Evolutionary conservation across 2,329 filamentous ascomycete species (phyloP).

Genomic region (Fusarium temperatum): DNA sequence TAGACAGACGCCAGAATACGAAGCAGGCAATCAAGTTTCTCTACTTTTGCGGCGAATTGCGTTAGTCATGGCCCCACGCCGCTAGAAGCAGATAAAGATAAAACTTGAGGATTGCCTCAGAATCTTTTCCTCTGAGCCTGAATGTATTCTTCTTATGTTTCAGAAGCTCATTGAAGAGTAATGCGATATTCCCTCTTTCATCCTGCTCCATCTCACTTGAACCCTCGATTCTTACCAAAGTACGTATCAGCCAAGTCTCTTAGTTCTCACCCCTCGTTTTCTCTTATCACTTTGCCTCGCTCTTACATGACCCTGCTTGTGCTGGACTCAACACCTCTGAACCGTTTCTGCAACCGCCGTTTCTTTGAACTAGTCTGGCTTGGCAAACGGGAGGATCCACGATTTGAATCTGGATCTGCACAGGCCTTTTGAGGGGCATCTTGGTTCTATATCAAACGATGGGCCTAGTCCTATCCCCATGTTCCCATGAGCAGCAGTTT

Average conservation of each 20-base stretch:
- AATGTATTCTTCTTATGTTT: not conserved
- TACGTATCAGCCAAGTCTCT: slow-evolving; percentile 6
- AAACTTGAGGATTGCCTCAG: slow-evolving; percentile 4
- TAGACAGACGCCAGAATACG: not conserved
- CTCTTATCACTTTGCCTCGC: slow-evolving; percentile 9
- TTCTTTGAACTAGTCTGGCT: not conserved
- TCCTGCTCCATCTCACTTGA: not conserved
- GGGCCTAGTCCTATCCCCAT: slow-evolving; percentile 21
- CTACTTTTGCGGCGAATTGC: not conserved
- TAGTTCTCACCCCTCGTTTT: not conserved
- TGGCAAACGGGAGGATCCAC: slow-evolving; percentile 2
- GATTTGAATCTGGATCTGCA: slow-evolving; percentile 25
- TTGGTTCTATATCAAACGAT: slow-evolving; percentile 23
- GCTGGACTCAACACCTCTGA: not conserved
- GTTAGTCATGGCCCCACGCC: slow-evolving; percentile 20
- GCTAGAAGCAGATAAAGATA: slow-evolving; percentile 14
- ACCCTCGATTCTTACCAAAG: not conserved
- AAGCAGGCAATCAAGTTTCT: not conserved
- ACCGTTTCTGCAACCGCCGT: not conserved
- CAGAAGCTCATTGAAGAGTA: not conserved
- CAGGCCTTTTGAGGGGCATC: slow-evolving; percentile 29
- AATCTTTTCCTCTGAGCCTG: not conserved
- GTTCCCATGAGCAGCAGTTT: slow-evolving; percentile 30
- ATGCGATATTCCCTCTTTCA: slow-evolving; percentile 11
- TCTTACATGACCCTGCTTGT: not conserved